Base-by-base conservation (phyloP, 1,139 yeast species). In the Pichia kudriavzevii region DNA sequence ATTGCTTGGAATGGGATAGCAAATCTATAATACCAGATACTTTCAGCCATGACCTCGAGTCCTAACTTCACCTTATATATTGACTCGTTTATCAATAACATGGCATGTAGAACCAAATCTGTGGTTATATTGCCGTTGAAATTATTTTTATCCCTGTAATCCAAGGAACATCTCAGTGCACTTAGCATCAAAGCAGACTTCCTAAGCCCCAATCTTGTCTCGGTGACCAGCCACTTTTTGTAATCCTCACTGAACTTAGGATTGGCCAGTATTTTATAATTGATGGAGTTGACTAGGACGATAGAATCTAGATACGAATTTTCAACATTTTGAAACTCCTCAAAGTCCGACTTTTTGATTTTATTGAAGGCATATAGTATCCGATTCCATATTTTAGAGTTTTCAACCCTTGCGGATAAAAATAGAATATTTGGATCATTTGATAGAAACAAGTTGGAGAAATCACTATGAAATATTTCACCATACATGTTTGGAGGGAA, bases 1-100 rank as follows among this genome's bases (percentile, higher is more conserved):
- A 48, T 38, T 4, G 50, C 49, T 20, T 48, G 50, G 21, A 47
- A 45, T 6, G 52, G 50, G 15, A 46, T 44, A 13, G 50, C 41
- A 23, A 38, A 43, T n/a, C 50, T 35, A n/a, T 42, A 41, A 22
- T 37, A 40, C 52, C 52, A 48, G 20, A 48, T 17, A 2, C 42
- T 31, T 11, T 36, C 32, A 8, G 26, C 18, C 12, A 33, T 14
- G 19, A 38, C 34, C 19, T 32, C 15, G 15, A 38, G 9, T 4
- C 48, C 50, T 3, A 45, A 29, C 7, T 31, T 26, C 7, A 44
- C 38, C 29, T 45, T 48, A 33, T 40, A 38, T 4, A 45, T 27
- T 4, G 52, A 45, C 24, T 48, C 52, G 31, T 47, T 48, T 4
- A 47, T 42, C 10, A 48, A 21, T 1, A 47, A 32, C 39, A 48